A percentile compares a stretch with the other conserved stretches of the same genome.
phyloP scores from a whole-genome alignment of 768 basidiomycete genomes.

The Amanita brunnescens region DNA sequence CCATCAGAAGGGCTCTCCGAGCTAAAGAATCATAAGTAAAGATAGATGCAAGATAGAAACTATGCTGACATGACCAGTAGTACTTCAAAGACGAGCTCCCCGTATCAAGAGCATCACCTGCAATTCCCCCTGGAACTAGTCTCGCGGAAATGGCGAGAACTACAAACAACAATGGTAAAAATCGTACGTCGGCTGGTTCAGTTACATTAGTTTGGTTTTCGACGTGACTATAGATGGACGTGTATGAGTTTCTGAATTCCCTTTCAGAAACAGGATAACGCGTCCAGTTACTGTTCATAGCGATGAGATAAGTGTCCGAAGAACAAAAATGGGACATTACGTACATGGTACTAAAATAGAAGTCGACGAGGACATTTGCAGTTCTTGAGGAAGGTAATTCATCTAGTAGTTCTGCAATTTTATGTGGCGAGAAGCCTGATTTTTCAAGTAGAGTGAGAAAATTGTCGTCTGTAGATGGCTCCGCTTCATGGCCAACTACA shows the following conservation, averaged over 20 bases:
- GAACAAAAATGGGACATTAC: constrained; percentile 14
- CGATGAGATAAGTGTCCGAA: constrained; percentile 5
- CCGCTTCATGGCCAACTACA: constrained; percentile 33
- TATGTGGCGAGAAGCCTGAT: constrained; percentile 86
- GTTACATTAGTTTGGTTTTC: constrained; percentile 49
- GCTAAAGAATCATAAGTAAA: constrained; percentile 36
- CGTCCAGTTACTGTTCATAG: constrained; percentile 71
- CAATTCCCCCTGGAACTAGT: constrained; percentile 78
- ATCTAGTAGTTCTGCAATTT: constrained; percentile 81
- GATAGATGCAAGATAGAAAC: background rate
- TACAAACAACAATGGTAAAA: constrained; percentile 88
- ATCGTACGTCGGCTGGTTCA: constrained; percentile 71
- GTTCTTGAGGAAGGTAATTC: constrained; percentile 76
- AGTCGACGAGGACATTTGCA: constrained; percentile 72
- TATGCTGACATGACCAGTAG: constrained; percentile 87
- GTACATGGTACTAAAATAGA: constrained; percentile 71
- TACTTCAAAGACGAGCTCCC: constrained; percentile 80
- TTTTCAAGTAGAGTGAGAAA: constrained; percentile 82
- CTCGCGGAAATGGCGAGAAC: constrained; percentile 83
- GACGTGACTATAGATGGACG: constrained; percentile 53
- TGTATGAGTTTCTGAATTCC: constrained; percentile 68
- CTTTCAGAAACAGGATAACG: constrained; percentile 85
- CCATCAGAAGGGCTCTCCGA: constrained; percentile 79
- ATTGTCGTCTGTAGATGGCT: constrained; percentile 67
- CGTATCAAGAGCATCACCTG: constrained; percentile 66